Percentiles rank a stretch among this genome's conserved stretches.
These are phyloP conservation scores for Heimioporus sp. DNA, from an alignment of 768 basidiomycete species.

Conservation along the genomic window DNA sequence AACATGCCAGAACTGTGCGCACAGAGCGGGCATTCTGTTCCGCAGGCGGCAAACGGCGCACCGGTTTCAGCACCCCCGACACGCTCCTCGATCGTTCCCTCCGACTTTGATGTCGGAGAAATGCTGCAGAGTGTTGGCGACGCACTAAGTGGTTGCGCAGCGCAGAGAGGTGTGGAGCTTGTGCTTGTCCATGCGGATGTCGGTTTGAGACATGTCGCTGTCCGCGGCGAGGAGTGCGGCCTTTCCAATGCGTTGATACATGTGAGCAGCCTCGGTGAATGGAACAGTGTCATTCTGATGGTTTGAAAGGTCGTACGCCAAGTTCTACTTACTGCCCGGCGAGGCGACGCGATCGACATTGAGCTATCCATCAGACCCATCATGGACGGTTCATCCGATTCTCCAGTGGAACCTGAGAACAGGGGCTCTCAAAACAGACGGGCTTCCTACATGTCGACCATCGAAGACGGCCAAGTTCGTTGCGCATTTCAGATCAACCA, in stretches of 20 bases:
- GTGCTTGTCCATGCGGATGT: conserved; percentile 90
- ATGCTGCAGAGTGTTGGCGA: conserved; percentile 88
- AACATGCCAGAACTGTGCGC: conserved; percentile 54
- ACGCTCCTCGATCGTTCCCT: conserved; percentile 22
- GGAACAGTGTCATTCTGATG: conserved; percentile 15
- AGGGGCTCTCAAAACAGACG: conserved; percentile 21
- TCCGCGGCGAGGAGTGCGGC: conserved; percentile 82
- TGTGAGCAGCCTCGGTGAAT: conserved; percentile 50
- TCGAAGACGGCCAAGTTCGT: conserved; percentile 41
- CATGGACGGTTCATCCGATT: conserved; percentile 22
- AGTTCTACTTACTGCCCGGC: conserved; percentile 63
- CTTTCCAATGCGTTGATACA: conserved; percentile 79
- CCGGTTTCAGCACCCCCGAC: conserved; percentile 17
- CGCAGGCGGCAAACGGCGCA: conserved; percentile 16
- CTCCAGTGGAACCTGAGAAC: conserved; percentile 23
- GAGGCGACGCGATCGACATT: conserved; percentile 82
- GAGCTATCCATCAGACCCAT: conserved; percentile 61
- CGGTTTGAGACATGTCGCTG: conserved; percentile 82
- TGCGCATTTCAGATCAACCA: conserved; percentile 61
- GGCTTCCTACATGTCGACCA: conserved; percentile 23
- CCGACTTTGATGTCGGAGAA: conserved; percentile 92
- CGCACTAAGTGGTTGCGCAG: conserved; percentile 78
- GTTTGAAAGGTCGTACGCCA: conserved; percentile 74
- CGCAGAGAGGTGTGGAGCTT: conserved; percentile 83
- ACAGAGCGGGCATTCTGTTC: conserved; percentile 11